A percentile compares a stretch with the other conserved stretches of the same genome.
Evolutionary conservation across 148 eudicot genomes (phyloP).

Genomic region (Limonium bicolor): DNA sequence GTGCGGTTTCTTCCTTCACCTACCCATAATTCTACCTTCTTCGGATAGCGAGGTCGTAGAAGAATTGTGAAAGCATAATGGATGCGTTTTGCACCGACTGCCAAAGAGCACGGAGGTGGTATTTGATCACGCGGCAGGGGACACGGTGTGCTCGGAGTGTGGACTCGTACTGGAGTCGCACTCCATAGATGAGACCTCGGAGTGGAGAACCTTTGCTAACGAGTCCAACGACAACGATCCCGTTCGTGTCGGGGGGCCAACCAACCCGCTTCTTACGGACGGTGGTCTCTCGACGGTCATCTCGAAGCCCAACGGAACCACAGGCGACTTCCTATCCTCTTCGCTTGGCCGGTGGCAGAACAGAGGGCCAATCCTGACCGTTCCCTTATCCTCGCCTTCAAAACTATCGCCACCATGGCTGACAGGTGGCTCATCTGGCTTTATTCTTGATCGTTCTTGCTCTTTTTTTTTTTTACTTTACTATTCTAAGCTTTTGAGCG

Average conservation of each 20-base stretch:
- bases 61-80: conserved; percentile 10
- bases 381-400: conserved; percentile 22
- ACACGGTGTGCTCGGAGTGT: conserved; percentile 40
- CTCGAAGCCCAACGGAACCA: conserved; percentile 23
- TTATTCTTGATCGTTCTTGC: not conserved
- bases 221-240: conserved; percentile 45
- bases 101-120: conserved; percentile 30
- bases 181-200: conserved; percentile 39
- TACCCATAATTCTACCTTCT: no score
- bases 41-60: no score
- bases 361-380: conserved; percentile 26
- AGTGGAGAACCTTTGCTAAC: conserved; percentile 42
- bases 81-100: conserved; percentile 24
- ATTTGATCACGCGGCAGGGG: conserved; percentile 37
- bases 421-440: conserved; percentile 15
- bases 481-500: not conserved
- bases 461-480: not conserved
- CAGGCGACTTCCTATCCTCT: conserved; percentile 12
- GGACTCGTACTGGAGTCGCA: conserved; percentile 36
- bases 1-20: no score
- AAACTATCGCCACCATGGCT: conserved; percentile 34
- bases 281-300: conserved; percentile 28
- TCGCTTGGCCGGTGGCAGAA: conserved; percentile 25
- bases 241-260: conserved; percentile 33
- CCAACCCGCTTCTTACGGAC: conserved; percentile 23